phyloP scores from a whole-genome alignment of 2,329 filamentous ascomycete genomes.

The Fusarium scirpi region DNA sequence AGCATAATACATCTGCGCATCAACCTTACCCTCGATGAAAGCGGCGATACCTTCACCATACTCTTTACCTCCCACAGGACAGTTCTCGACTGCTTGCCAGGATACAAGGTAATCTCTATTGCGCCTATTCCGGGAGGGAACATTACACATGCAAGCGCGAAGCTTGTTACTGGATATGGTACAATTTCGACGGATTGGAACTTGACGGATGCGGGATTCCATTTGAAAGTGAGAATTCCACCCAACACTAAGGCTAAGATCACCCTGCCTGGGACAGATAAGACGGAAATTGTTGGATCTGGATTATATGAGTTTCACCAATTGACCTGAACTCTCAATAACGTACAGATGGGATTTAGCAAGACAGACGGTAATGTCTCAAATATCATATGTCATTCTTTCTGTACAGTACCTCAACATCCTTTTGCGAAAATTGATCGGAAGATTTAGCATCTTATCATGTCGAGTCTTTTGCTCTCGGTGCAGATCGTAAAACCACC shows the following conservation, averaged over 20 bases:
- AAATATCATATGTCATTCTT: too few species aligned
- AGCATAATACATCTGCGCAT: too few species aligned
- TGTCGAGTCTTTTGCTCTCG: too few species aligned
- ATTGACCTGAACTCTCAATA: background rate
- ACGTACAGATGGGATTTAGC: too few species aligned
- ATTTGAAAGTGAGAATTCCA: background rate
- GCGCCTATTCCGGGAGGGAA: background rate
- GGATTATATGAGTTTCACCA: background rate
- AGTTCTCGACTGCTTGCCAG: too few species aligned
- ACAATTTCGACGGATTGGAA: background rate
- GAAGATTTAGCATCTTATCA: too few species aligned
- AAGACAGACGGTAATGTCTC: accelerated
- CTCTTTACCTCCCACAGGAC: too few species aligned
- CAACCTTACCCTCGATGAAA: too few species aligned
- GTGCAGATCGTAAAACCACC: too few species aligned
- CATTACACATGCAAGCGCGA: background rate
- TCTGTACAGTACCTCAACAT: too few species aligned
- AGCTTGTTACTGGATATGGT: background rate
- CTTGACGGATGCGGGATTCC: background rate
- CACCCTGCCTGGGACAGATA: background rate
- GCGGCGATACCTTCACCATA: too few species aligned
- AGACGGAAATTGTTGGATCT: background rate
- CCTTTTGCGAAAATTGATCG: accelerated
- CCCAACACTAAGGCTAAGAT: background rate
- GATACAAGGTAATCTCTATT: background rate